These are phyloP conservation scores for Suillus luteus DNA, from an alignment of 768 basidiomycete species.

Conservation along the genomic window DNA sequence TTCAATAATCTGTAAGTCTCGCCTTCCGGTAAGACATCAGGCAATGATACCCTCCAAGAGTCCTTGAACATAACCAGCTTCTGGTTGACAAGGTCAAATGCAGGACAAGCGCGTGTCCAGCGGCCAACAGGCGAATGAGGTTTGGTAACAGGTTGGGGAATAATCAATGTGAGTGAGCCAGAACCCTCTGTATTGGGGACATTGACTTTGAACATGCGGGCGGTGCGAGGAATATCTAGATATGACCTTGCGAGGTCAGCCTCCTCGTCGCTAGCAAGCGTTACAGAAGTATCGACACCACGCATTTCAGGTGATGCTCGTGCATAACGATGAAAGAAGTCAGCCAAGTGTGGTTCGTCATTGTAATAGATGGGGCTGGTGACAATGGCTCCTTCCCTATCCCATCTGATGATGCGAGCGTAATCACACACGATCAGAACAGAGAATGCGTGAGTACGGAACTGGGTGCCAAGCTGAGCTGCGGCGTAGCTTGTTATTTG, in stretches of 20 bases:
- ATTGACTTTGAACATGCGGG: neutral
- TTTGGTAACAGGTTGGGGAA: neutral
- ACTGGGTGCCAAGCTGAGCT: slow-evolving; percentile 22
- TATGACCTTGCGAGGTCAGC: slow-evolving; percentile 10
- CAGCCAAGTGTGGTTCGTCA: slow-evolving; percentile 10
- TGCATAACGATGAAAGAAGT: slow-evolving; percentile 31
- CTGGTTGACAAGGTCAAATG: neutral
- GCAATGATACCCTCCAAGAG: slow-evolving; percentile 1
- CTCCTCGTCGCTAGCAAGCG: neutral
- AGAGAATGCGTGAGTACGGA: slow-evolving; percentile 19
- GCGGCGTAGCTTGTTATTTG: slow-evolving; percentile 22
- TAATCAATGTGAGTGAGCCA: neutral
- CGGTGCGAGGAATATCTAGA: neutral
- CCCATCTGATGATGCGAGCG: slow-evolving; percentile 21
- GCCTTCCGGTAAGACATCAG: slow-evolving; percentile 22
- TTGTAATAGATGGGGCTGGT: slow-evolving; percentile 25
- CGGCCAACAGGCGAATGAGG: neutral
- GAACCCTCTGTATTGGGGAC: neutral
- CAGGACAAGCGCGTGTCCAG: neutral
- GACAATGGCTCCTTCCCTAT: slow-evolving; percentile 19
- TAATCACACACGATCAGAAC: slow-evolving; percentile 16
- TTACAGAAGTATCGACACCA: slow-evolving; percentile 31
- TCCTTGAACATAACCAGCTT: slow-evolving; percentile 1
- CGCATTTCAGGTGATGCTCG: slow-evolving; percentile 15
- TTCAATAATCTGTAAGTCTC: slow-evolving; percentile 24